Conservation (phyloP, 129 eudicot species). For the Flaveria bidentis region DNA sequence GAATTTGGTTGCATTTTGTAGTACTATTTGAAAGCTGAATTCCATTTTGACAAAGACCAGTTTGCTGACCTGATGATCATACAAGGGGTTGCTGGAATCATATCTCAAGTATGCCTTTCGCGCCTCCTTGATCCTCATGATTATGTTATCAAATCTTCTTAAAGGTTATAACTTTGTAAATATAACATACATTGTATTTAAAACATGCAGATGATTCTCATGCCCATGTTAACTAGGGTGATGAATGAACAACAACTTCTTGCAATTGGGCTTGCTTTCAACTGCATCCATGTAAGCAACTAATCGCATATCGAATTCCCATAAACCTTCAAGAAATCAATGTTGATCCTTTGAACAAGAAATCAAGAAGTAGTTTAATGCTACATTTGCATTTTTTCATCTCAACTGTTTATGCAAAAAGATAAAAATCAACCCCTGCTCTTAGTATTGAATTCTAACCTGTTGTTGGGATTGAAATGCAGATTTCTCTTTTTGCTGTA, state of each 20-base stretch:
- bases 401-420: neutral
- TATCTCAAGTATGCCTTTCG: conserved; percentile 62
- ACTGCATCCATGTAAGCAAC: conserved; percentile 52
- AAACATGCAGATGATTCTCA: conserved; percentile 61
- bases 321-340: conserved; percentile 1
- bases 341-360: neutral
- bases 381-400: neutral
- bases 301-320: neutral
- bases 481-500: conserved; percentile 67
- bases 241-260: conserved; percentile 72
- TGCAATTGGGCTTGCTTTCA: conserved; percentile 64
- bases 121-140: neutral
- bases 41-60: conserved; percentile 74
- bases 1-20: conserved; percentile 35
- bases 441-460: neutral
- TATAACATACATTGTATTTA: conserved; percentile 7
- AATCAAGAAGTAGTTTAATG: neutral
- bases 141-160: neutral
- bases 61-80: conserved; percentile 76
- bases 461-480: conserved; percentile 31
- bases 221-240: conserved; percentile 67
- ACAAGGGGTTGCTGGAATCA: conserved; percentile 62
- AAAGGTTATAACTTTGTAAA: neutral
- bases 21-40: conserved; percentile 77
- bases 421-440: neutral